Conservation (phyloP, 192 early-diverging fungal genomes). For the Umbelopsis sp. region DNA sequence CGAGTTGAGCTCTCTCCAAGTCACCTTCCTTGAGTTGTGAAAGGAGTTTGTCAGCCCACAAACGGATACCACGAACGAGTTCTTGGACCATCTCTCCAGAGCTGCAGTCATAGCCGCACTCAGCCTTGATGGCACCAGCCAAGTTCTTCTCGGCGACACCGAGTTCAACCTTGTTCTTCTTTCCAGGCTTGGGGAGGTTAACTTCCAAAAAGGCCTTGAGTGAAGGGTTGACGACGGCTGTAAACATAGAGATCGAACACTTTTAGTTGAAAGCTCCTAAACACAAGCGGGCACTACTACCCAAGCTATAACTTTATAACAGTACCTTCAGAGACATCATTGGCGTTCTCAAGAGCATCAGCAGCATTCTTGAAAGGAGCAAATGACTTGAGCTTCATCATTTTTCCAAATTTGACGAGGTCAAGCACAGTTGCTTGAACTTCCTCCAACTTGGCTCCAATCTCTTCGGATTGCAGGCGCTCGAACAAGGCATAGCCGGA, state of each 20-base stretch:
- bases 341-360: slow-evolving; percentile 97
- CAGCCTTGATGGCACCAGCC: slow-evolving; percentile 75
- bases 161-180: slow-evolving; percentile 74
- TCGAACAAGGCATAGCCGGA: slow-evolving; percentile 98
- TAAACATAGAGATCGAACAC: background rate
- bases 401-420: slow-evolving; percentile 88
- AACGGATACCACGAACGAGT: slow-evolving; percentile 91
- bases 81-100: slow-evolving; percentile 85
- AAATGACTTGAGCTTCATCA: slow-evolving; percentile 93
- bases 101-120: slow-evolving; percentile 76
- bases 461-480: slow-evolving; percentile 90
- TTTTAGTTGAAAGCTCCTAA: background rate
- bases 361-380: slow-evolving; percentile 95
- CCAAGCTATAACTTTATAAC: background rate
- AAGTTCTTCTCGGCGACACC: slow-evolving; percentile 90
- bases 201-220: slow-evolving; percentile 95
- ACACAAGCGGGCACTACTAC: background rate
- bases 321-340: slow-evolving; percentile 96
- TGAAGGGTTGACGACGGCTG: slow-evolving; percentile 84
- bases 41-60: slow-evolving; percentile 89
- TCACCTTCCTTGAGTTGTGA: slow-evolving; percentile 91
- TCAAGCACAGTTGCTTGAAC: slow-evolving; percentile 84
- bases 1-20: slow-evolving; percentile 91
- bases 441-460: slow-evolving; percentile 90
- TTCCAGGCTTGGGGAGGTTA: slow-evolving; percentile 83